phyloP scores from a whole-genome alignment of 768 basidiomycete genomes.

The Leccinum sublutescens region DNA sequence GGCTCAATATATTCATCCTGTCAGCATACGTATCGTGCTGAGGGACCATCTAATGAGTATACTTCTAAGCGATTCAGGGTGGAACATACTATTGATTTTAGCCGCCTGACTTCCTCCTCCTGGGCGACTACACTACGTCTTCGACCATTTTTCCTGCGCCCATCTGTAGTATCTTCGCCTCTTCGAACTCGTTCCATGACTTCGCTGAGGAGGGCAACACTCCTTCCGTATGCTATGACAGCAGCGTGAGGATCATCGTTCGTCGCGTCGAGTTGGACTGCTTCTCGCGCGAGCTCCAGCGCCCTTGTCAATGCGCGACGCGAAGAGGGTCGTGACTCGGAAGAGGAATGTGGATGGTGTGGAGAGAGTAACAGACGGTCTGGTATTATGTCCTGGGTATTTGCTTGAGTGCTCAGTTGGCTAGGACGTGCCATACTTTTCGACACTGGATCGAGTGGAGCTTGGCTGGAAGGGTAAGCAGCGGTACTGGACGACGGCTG shows the following conservation, averaged over 20 bases:
- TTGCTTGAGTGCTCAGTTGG: conserved; percentile 21
- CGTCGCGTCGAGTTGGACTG: conserved; percentile 82
- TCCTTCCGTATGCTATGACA: conserved; percentile 84
- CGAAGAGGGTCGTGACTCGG: conserved; percentile 65
- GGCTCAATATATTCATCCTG: conserved; percentile 87
- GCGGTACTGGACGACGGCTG: conserved; percentile 21
- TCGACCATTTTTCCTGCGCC: conserved; percentile 56
- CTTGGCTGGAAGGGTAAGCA: conserved; percentile 39
- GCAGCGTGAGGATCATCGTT: conserved; percentile 89
- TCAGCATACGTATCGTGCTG: conserved; percentile 96
- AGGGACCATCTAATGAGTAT: conserved; percentile 14
- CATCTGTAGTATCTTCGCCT: conserved; percentile 78
- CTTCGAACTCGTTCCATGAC: conserved; percentile 90
- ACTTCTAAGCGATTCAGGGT: conserved; percentile 10
- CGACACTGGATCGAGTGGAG: conserved; percentile 58
- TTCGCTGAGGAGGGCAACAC: conserved; percentile 82
- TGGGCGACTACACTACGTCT: conserved; percentile 84
- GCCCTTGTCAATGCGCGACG: conserved; percentile 83
- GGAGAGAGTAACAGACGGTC: conserved; percentile 46
- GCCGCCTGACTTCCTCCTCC: conserved; percentile 82
- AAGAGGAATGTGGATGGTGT: conserved; percentile 39
- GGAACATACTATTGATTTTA: conserved; percentile 83
- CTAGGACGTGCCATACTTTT: conserved; percentile 45
- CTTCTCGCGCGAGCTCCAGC: conserved; percentile 84
- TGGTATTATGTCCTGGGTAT: conserved; percentile 40